Evolutionary conservation across 2,329 filamentous ascomycete species (phyloP).

Genomic region (Orbilia oligospora): DNA sequence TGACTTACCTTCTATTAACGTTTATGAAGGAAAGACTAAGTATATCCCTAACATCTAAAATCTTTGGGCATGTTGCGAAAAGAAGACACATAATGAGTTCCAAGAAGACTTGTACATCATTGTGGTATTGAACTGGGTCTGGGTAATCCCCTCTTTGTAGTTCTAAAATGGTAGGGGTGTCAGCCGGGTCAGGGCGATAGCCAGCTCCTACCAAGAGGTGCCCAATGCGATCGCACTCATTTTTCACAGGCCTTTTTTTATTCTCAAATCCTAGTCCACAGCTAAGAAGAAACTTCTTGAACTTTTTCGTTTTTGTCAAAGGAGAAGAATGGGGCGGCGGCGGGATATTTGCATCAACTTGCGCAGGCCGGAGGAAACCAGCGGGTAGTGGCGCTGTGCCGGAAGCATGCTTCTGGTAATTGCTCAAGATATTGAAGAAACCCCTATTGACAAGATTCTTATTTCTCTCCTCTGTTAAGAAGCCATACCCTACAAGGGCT

Average conservation of each 20-base stretch:
- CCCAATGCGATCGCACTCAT: constrained; percentile 15
- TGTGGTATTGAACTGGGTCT: constrained; percentile 35
- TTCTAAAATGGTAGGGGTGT: not conserved
- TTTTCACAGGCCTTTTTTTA: not conserved
- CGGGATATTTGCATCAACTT: not conserved
- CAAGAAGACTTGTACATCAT: constrained; percentile 43
- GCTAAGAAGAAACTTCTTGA: constrained; percentile 3
- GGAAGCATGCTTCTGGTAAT: constrained; percentile 18
- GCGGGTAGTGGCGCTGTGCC: constrained; percentile 3
- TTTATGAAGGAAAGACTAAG: constrained; percentile 30
- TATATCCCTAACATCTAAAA: constrained; percentile 31
- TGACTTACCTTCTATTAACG: constrained; percentile 22
- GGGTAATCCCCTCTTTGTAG: constrained; percentile 33
- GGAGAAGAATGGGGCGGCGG: not conserved
- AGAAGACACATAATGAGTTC: constrained; percentile 50
- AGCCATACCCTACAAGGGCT: constrained; percentile 35
- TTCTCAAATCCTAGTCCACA: not conserved
- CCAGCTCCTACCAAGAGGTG: constrained; percentile 27
- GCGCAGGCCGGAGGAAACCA: not conserved
- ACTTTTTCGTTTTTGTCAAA: not conserved
- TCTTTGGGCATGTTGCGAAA: constrained; percentile 34
- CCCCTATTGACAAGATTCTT: not conserved
- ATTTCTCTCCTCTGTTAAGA: constrained; percentile 45
- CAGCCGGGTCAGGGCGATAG: constrained; percentile 20
- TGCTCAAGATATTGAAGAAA: constrained; percentile 35